These are phyloP conservation scores for Beauveria sp. DNA, from an alignment of 2,329 filamentous ascomycete species.

Conservation along the genomic window DNA sequence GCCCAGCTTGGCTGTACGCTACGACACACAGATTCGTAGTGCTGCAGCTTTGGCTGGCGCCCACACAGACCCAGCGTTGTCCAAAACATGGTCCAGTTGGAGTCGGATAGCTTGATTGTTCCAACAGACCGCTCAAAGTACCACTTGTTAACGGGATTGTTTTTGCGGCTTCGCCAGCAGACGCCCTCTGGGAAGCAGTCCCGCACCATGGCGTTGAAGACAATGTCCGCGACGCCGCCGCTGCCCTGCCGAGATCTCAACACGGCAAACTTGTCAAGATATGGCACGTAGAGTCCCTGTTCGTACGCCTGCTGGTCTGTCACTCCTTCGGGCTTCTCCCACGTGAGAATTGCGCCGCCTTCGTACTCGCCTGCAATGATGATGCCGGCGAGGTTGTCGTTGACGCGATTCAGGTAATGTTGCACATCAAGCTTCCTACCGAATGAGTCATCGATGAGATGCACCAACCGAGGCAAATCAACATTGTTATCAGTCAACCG, in stretches of 20 bases:
- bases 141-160: constrained; percentile 98
- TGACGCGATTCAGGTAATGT: constrained; percentile 75
- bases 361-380: constrained; percentile 97
- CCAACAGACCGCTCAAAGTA: constrained; percentile 89
- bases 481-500: constrained; percentile 73
- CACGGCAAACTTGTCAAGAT: constrained; percentile 96
- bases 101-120: constrained; percentile 71
- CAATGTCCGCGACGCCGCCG: constrained; percentile 86
- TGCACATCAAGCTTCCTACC: constrained; percentile 73
- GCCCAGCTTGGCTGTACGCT: constrained; percentile 56
- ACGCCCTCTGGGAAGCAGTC: constrained; percentile 83
- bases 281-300: constrained; percentile 68
- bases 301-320: constrained; percentile 45
- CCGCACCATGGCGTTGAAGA: constrained; percentile 92
- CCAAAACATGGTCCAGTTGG: constrained; percentile 98
- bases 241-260: constrained; percentile 81
- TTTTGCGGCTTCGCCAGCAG: constrained; percentile 82
- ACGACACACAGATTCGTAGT: constrained; percentile 71
- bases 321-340: constrained; percentile 67
- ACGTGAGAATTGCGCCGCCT: constrained; percentile 88
- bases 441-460: constrained; percentile 93
- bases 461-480: constrained; percentile 71
- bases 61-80: constrained; percentile 63
- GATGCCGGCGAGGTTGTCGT: constrained; percentile 74
- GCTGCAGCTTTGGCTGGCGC: constrained; percentile 46